phyloP scores from a whole-genome alignment of 2,329 filamentous ascomycete species.

The Talaromyces sp. region DNA sequence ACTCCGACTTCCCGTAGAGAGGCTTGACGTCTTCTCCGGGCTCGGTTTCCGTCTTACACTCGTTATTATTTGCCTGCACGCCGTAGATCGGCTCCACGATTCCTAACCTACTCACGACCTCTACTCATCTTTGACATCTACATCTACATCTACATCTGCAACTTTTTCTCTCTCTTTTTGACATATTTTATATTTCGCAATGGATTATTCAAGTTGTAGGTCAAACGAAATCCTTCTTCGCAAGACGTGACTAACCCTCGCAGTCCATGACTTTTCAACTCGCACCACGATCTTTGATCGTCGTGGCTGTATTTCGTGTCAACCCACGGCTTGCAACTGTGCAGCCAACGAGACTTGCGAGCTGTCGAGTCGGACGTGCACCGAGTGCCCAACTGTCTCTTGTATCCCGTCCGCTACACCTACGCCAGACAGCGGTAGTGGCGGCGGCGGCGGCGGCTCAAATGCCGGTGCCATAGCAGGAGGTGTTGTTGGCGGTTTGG shows the following conservation, averaged over 20 bases:
- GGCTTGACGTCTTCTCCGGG: conserved; percentile 12
- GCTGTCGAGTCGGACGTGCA: conserved; percentile 55
- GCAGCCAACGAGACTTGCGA: conserved; percentile 52
- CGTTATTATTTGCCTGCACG: conserved; percentile 14
- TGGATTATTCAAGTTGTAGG: conserved; percentile 24
- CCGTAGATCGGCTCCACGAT: conserved; percentile 26
- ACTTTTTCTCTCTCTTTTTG: conserved; percentile 12
- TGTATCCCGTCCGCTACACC: conserved; percentile 45
- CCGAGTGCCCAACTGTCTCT: conserved; percentile 52
- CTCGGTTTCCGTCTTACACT: conserved; percentile 9
- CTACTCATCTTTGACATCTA: conserved; percentile 13
- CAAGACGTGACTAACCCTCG: background rate
- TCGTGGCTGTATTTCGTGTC: conserved; percentile 51
- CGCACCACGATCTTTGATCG: conserved; percentile 23
- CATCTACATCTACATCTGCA: conserved; percentile 3
- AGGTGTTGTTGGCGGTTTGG: conserved; percentile 79
- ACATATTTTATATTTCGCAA: conserved; percentile 16
- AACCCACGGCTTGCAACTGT: conserved; percentile 56
- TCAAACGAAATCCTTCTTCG: background rate
- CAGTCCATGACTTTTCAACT: conserved; percentile 14
- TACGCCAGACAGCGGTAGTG: conserved; percentile 13
- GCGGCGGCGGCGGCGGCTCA: conserved; percentile 41
- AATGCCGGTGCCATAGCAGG: conserved; percentile 85
- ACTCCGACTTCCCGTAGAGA: background rate
- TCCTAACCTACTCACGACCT: conserved; percentile 4